Evolutionary conservation across 2,329 filamentous ascomycete species (phyloP), one percentile per base, ranked within the genome.

Genomic region (Colletotrichum graminicola): DNA sequence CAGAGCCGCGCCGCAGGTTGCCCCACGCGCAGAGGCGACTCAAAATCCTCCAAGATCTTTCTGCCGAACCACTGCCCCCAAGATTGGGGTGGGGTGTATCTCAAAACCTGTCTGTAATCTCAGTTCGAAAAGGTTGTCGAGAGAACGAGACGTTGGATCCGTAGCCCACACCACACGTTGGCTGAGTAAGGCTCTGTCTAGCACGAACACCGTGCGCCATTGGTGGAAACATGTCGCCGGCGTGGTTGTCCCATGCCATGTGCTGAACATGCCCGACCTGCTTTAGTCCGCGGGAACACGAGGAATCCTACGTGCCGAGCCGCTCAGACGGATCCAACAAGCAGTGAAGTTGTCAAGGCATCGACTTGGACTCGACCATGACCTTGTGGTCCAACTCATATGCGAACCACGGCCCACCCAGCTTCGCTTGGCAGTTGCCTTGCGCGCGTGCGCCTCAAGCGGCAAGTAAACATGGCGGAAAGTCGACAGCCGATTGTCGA

Each of bases 1-100:
- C 70, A 70, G 72, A 73, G 70, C 70, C 72, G 71, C 72, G 65
- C 68, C 68, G 65, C 68, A 47, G 68, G 65, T 55, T 64, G 68
- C 68, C 65, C 68, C 68, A 64, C 65, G 59, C 54, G 56, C 36
- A 68, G 60, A 57, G 56, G 62, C 65, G 52, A 36, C 65, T 68
- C 68, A 60, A 64, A 65, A 65, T 67, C 26, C 51, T 47, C 29
- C 23, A 23, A 29, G 21, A 29, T n/a, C 36, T 47, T 51, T 39
- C 43, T n/a, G 52, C 52, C 23, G 32, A 63, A 52, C 59, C 65
- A 68, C 65, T 59, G 65, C 65, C 68, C 67, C 54, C 68, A 64
- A 60, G 45, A 54, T 41, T 59, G 21, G 36, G 43, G 68, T 64
- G 68, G 68, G 55, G 65, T 36, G 57, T 36, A 71, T 64, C 52